phyloP scores from a whole-genome alignment of 352 stramenopile species.

The Phytophthora nicotianae region DNA sequence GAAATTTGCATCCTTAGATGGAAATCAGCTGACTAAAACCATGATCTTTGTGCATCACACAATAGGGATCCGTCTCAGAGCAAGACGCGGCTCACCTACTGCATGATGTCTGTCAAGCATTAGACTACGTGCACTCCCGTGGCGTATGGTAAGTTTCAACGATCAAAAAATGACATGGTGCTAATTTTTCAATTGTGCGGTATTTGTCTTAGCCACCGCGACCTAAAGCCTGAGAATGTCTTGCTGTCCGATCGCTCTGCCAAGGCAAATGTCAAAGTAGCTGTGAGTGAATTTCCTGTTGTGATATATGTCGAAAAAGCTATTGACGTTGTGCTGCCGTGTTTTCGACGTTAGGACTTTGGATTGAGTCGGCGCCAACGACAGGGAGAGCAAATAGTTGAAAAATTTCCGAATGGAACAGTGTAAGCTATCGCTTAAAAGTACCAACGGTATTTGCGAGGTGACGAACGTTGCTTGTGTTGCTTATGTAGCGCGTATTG shows the following conservation, averaged over 20 bases:
- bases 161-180: background rate
- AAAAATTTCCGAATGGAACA: constrained; percentile 66
- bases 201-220: constrained; percentile 53
- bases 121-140: constrained; percentile 74
- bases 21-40: background rate
- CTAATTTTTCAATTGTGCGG: constrained; percentile 3
- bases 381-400: constrained; percentile 51
- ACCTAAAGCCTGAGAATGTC: constrained; percentile 82
- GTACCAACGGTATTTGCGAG: background rate
- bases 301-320: background rate
- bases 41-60: background rate
- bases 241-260: constrained; percentile 62
- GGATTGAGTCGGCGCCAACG: constrained; percentile 57
- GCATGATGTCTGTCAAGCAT: constrained; percentile 57
- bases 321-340: constrained; percentile 1
- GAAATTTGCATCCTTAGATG: background rate
- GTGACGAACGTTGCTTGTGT: background rate
- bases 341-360: constrained; percentile 57
- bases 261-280: constrained; percentile 72
- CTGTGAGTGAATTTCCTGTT: constrained; percentile 34
- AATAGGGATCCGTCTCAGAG: constrained; percentile 75
- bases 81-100: constrained; percentile 71
- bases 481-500: constrained; percentile 68
- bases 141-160: constrained; percentile 59
- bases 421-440: constrained; percentile 47